These are phyloP conservation scores for Boletus reticulatus DNA, from an alignment of 768 basidiomycete genomes.

Conservation along the genomic window DNA sequence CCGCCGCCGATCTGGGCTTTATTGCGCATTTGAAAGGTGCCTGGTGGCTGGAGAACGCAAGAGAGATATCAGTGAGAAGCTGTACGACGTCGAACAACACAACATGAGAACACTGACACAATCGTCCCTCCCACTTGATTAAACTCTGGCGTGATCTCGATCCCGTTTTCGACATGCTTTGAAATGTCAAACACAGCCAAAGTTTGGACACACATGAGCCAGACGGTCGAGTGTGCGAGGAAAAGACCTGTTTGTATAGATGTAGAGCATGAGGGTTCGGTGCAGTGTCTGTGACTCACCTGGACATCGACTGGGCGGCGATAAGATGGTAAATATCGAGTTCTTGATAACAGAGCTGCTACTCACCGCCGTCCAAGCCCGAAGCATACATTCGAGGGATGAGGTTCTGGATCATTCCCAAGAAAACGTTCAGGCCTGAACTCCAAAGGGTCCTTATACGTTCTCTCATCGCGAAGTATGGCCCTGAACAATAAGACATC, in stretches of 20 bases:
- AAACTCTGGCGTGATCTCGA: slow-evolving; percentile 44
- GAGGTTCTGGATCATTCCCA: slow-evolving; percentile 13
- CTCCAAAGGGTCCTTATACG: slow-evolving; percentile 14
- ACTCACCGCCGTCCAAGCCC: slow-evolving; percentile 21
- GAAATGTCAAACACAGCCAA: slow-evolving; percentile 45
- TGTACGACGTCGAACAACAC: not conserved
- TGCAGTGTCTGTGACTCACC: not conserved
- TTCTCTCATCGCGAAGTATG: slow-evolving; percentile 17
- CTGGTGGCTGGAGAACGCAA: slow-evolving; percentile 1
- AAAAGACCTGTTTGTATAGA: slow-evolving; percentile 18
- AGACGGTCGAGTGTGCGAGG: slow-evolving; percentile 26
- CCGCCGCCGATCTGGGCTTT: slow-evolving; percentile 1
- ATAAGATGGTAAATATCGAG: not conserved
- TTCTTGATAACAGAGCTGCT: fast-evolving
- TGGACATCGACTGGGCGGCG: slow-evolving; percentile 9
- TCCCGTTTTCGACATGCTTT: slow-evolving; percentile 39
- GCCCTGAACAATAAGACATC: slow-evolving; percentile 4
- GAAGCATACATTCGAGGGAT: slow-evolving; percentile 13
- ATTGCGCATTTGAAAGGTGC: slow-evolving; percentile 17
- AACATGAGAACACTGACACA: not conserved
- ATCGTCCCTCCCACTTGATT: slow-evolving; percentile 22
- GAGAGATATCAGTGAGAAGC: not conserved
- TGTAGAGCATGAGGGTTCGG: not conserved
- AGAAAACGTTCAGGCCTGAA: slow-evolving; percentile 25
- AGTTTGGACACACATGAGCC: slow-evolving; percentile 28